Percentiles rank a stretch among this genome's conserved stretches.
Conservation (phyloP, 2,329 filamentous ascomycete genomes). For the Arthrobotrys megalospora region DNA sequence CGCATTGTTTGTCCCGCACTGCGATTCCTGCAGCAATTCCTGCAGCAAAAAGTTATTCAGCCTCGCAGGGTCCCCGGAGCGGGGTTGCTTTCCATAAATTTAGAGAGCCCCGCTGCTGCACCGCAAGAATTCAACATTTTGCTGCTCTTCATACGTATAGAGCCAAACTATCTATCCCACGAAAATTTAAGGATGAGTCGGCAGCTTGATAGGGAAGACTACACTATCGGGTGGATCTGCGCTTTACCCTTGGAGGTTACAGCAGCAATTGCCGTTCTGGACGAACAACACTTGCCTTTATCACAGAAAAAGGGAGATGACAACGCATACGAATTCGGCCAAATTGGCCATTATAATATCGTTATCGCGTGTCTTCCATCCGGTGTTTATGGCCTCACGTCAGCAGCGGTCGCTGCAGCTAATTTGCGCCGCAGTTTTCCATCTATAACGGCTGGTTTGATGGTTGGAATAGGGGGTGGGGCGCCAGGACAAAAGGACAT, state of each 20-base stretch:
- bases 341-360: constrained; percentile 23
- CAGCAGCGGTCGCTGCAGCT: not conserved
- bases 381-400: constrained; percentile 11
- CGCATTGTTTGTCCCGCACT: too few relatives aligned
- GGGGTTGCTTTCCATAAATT: not conserved
- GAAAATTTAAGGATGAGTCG: not conserved
- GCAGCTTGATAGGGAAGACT: constrained; percentile 13
- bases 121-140: not conserved
- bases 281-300: constrained; percentile 13
- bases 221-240: constrained; percentile 4
- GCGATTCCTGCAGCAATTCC: not conserved
- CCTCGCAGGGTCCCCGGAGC: not conserved
- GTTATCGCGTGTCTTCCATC: constrained; percentile 30
- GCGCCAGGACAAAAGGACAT: constrained; percentile 2
- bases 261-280: constrained; percentile 19
- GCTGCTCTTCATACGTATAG: not conserved
- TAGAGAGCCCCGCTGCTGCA: too few relatives aligned
- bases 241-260: not conserved
- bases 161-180: not conserved
- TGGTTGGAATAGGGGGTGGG: not conserved
- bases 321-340: constrained; percentile 35
- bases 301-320: constrained; percentile 17
- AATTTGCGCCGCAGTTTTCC: too few relatives aligned
- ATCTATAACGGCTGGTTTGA: too few relatives aligned
- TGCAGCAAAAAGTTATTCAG: not conserved